Percentiles rank a stretch among this genome's conserved stretches.
Evolutionary conservation across 805 yeast genomes (phyloP).

Genomic region (Suhomyces emberorum): DNA sequence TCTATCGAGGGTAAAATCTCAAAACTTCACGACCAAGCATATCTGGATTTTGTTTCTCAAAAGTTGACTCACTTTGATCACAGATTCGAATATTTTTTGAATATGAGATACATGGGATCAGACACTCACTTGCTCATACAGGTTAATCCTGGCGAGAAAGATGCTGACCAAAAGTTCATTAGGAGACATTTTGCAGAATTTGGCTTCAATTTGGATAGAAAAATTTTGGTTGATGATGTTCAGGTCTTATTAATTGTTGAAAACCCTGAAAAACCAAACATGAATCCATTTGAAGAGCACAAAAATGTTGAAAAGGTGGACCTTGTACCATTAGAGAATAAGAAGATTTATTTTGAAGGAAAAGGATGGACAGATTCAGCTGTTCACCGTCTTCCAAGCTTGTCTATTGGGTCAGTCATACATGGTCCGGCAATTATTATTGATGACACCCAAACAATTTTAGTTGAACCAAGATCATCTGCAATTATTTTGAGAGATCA

Average conservation of each 20-base stretch:
- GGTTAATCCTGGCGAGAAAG: slow-evolving; percentile 18
- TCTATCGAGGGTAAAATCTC: slow-evolving; percentile 45
- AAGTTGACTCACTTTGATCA: slow-evolving; percentile 46
- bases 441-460: slow-evolving; percentile 28
- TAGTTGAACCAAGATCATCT: slow-evolving; percentile 30
- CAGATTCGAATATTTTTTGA: slow-evolving; percentile 60
- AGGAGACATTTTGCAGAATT: slow-evolving; percentile 31
- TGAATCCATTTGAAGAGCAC: slow-evolving; percentile 19
- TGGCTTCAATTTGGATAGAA: slow-evolving; percentile 35
- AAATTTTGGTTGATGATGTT: slow-evolving; percentile 36
- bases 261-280: slow-evolving; percentile 10
- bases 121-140: slow-evolving; percentile 81
- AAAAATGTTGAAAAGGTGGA: neutral
- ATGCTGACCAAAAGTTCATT: slow-evolving; percentile 23
- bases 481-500: slow-evolving; percentile 29
- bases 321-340: neutral
- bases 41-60: slow-evolving; percentile 41
- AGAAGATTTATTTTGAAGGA: slow-evolving; percentile 52
- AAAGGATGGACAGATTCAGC: slow-evolving; percentile 41
- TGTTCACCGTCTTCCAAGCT: slow-evolving; percentile 20
- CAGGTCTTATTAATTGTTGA: slow-evolving; percentile 24
- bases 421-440: slow-evolving; percentile 33
- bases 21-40: slow-evolving; percentile 42
- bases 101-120: slow-evolving; percentile 83
- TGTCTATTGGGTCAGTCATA: slow-evolving; percentile 20